Percentiles rank a stretch among this genome's conserved stretches.
Evolutionary conservation across 106 monocot species (phyloP).

Genomic region (Vanilla planifolia): DNA sequence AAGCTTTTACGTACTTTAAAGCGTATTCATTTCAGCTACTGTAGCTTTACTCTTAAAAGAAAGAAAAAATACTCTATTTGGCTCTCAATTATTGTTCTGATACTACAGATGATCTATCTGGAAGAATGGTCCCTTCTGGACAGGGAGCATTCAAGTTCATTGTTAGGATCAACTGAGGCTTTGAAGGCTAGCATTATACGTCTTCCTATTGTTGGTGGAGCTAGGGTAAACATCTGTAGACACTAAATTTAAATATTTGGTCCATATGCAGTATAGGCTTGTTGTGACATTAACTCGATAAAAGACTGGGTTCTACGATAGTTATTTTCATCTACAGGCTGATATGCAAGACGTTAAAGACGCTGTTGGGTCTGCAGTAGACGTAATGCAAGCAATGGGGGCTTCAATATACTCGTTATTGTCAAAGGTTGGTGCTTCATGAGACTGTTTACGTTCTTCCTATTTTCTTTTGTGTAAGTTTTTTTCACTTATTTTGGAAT

Average conservation of each 20-base stretch:
- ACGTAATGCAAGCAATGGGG: constrained; percentile 61
- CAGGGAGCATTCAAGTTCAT: constrained; percentile 68
- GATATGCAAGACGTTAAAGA: constrained; percentile 52
- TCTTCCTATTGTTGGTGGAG: constrained; percentile 87
- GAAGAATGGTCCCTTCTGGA: constrained; percentile 78
- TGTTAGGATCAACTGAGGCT: constrained; percentile 71
- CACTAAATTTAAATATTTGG: no score
- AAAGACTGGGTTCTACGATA: neutral
- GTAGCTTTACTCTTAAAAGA: no score
- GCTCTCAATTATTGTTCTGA: constrained; percentile 4
- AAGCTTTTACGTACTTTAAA: no score
- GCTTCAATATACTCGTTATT: constrained; percentile 48
- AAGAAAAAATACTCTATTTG: no score
- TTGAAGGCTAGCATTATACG: constrained; percentile 91
- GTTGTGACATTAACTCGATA: no score
- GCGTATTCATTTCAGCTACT: no score
- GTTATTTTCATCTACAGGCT: constrained; percentile 28
- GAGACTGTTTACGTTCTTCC: no score
- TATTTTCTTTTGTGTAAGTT: no score
- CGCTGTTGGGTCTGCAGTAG: constrained; percentile 60
- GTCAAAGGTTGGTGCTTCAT: constrained; percentile 35
- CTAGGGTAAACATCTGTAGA: constrained; percentile 61
- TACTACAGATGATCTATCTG: constrained; percentile 65
- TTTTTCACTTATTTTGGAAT: no score
- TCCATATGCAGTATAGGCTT: no score